Conservation (phyloP, 495 filamentous ascomycete genomes). For the Rostrohypoxylon terebratum region DNA sequence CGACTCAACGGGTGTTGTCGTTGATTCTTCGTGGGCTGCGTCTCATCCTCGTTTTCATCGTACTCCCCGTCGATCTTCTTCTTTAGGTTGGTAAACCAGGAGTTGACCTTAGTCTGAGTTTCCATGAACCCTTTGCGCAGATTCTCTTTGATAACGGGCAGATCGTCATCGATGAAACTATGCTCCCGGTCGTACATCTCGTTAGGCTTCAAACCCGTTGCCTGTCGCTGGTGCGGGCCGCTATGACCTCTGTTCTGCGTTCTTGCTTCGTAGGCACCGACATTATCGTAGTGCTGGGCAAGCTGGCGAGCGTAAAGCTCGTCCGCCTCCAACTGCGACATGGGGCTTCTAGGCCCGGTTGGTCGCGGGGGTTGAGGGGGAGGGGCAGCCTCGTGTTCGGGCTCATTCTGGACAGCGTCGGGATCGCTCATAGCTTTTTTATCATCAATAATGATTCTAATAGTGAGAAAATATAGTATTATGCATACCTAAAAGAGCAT, state of each 20-base stretch:
- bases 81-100: constrained; percentile 88
- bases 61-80: constrained; percentile 92
- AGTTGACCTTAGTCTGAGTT: constrained; percentile 92
- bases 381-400: constrained; percentile 53
- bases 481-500: constrained; percentile 83
- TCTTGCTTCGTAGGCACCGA: constrained; percentile 63
- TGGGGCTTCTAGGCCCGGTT: constrained; percentile 67
- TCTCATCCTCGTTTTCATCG: constrained; percentile 66
- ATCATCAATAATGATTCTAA: constrained; percentile 33
- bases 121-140: constrained; percentile 94
- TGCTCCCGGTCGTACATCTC: constrained; percentile 70
- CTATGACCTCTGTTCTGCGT: constrained; percentile 60
- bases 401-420: constrained; percentile 75
- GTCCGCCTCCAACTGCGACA: constrained; percentile 87
- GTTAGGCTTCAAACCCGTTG: constrained; percentile 60
- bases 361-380: constrained; percentile 81
- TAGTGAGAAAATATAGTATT: neutral
- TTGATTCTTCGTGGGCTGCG: constrained; percentile 53
- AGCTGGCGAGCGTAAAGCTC: constrained; percentile 94
- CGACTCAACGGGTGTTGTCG: constrained; percentile 48
- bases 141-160: constrained; percentile 93
- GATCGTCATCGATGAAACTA: constrained; percentile 95
- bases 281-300: constrained; percentile 85
- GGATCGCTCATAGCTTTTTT: constrained; percentile 90
- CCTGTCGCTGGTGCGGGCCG: constrained; percentile 53